phyloP scores from a whole-genome alignment of 129 eudicot species.

The Silybum marianum region DNA sequence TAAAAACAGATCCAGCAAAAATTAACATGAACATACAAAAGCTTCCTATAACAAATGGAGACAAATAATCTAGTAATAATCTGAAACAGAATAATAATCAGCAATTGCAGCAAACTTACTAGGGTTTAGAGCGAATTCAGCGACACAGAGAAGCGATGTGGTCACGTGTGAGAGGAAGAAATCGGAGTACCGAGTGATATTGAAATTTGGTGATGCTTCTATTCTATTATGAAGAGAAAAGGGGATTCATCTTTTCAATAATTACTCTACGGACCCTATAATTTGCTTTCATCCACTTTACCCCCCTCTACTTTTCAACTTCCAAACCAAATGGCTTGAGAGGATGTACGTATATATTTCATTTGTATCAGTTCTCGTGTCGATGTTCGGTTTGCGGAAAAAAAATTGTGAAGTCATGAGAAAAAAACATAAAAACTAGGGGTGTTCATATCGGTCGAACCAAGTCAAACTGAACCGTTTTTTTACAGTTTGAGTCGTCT shows the following conservation, averaged over 20 bases:
- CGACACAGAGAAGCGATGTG: neutral
- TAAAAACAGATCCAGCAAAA: conserved; percentile 1
- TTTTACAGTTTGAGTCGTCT: too few species aligned
- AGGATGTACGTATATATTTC: too few species aligned
- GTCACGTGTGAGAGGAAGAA: neutral
- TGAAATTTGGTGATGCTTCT: neutral
- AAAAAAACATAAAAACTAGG: too few species aligned
- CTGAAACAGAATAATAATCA: neutral
- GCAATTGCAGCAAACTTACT: conserved; percentile 27
- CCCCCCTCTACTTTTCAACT: conserved; percentile 2
- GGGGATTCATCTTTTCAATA: neutral
- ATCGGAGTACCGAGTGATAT: neutral
- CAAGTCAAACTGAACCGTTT: too few species aligned
- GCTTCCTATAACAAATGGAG: neutral
- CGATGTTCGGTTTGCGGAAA: too few species aligned
- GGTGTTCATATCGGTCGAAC: too few species aligned
- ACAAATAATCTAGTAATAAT: neutral
- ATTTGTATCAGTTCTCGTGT: neutral
- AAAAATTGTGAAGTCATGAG: too few species aligned
- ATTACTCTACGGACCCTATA: neutral
- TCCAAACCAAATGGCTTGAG: neutral
- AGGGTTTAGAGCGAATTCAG: conserved; percentile 30
- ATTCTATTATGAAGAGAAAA: neutral
- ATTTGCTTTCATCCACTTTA: neutral
- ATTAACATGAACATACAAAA: neutral